Evolutionary conservation across 1,284 basidiomycete species (phyloP).

Genomic region (Sanguinoderma infundibulare): DNA sequence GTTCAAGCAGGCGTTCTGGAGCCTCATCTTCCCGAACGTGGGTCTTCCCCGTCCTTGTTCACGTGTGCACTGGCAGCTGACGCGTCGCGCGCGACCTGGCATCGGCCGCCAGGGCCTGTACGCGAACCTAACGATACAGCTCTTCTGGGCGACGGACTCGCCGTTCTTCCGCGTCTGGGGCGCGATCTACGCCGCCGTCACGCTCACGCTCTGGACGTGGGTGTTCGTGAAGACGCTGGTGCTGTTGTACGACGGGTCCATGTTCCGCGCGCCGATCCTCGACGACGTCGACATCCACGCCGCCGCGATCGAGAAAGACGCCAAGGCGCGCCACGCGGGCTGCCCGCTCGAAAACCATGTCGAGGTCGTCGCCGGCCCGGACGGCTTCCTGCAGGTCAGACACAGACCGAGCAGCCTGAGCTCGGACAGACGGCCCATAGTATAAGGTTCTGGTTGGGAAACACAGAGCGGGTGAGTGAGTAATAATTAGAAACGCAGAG

Average conservation of each 20-base stretch:
- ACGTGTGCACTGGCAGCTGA: too few relatives aligned
- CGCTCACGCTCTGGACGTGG: constrained; percentile 45
- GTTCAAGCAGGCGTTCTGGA: constrained; percentile 52
- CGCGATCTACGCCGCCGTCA: constrained; percentile 27
- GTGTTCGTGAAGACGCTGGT: constrained; percentile 43
- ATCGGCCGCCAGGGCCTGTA: constrained; percentile 46
- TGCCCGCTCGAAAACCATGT: too few relatives aligned
- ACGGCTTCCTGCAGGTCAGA: too few relatives aligned
- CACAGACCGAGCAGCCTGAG: too few relatives aligned
- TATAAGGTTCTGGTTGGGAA: too few relatives aligned
- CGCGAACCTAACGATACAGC: constrained; percentile 47
- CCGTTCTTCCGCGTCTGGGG: constrained; percentile 35
- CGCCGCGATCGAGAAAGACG: constrained; percentile 4
- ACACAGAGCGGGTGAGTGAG: too few relatives aligned
- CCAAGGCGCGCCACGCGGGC: background rate
- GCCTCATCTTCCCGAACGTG: constrained; percentile 53
- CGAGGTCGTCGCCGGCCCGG: too few relatives aligned
- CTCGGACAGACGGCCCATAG: too few relatives aligned
- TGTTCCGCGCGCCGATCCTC: constrained; percentile 47
- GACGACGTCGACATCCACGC: constrained; percentile 29
- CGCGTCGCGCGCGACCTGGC: too few relatives aligned
- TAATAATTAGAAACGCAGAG: too few relatives aligned
- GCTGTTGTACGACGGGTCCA: constrained; percentile 42
- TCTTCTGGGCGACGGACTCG: constrained; percentile 48
- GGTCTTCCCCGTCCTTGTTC: constrained; percentile 6